Conservation (phyloP, 2,329 filamentous ascomycete genomes). For the Colletotrichum orbiculare region DNA sequence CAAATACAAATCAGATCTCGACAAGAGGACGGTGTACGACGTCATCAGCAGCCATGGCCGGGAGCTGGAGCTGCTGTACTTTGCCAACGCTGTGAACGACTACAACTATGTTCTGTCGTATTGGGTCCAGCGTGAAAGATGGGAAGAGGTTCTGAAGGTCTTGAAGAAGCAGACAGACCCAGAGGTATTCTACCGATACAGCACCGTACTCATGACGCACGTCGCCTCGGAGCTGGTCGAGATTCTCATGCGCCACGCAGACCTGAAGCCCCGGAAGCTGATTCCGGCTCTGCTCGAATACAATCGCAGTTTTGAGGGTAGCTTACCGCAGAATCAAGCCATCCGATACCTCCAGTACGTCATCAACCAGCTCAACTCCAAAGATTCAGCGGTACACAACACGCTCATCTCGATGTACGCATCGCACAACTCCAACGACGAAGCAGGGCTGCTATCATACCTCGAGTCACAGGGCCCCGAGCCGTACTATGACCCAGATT, state of each 20-base stretch:
- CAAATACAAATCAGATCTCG: slow-evolving; percentile 87
- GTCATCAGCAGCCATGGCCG: slow-evolving; percentile 95
- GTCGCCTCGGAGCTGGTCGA: slow-evolving; percentile 89
- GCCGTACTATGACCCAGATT: slow-evolving; percentile 92
- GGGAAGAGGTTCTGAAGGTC: slow-evolving; percentile 86
- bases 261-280: slow-evolving; percentile 85
- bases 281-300: slow-evolving; percentile 96
- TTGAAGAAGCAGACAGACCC: slow-evolving; percentile 93
- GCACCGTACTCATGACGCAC: slow-evolving; percentile 95
- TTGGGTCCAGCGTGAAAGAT: slow-evolving; percentile 96
- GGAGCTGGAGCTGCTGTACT: slow-evolving; percentile 92
- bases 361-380: slow-evolving; percentile 85
- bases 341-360: slow-evolving; percentile 93
- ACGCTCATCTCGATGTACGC: slow-evolving; percentile 97
- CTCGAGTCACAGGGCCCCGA: slow-evolving; percentile 90
- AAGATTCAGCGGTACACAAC: slow-evolving; percentile 92
- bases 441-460: slow-evolving; percentile 87
- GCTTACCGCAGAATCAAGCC: slow-evolving; percentile 85
- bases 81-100: slow-evolving; percentile 88
- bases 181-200: slow-evolving; percentile 96
- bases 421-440: slow-evolving; percentile 83
- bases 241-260: slow-evolving; percentile 90
- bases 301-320: slow-evolving; percentile 78
- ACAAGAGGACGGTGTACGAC: slow-evolving; percentile 93
- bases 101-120: slow-evolving; percentile 96